phyloP scores from a whole-genome alignment of 2,329 filamentous ascomycete species.

The Penicillium sp. region DNA sequence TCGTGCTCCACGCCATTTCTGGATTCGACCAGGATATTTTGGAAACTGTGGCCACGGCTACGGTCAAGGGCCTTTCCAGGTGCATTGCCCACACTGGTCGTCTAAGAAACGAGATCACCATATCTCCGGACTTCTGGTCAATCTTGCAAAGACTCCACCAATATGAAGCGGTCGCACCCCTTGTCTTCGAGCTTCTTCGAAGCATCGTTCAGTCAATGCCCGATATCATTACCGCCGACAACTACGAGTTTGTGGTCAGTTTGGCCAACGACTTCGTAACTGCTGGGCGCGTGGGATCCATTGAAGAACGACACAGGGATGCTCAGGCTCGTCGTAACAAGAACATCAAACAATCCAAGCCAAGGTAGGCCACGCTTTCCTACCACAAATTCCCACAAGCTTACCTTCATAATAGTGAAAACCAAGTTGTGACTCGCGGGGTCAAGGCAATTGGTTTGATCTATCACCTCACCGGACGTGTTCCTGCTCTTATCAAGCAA shows the following conservation, averaged over 20 bases:
- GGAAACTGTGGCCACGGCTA: constrained; percentile 71
- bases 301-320: constrained; percentile 69
- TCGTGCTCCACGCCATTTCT: constrained; percentile 88
- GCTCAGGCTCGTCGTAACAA: constrained; percentile 54
- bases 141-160: constrained; percentile 75
- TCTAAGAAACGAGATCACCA: constrained; percentile 88
- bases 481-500: constrained; percentile 84
- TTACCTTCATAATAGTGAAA: constrained; percentile 54
- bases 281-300: constrained; percentile 71
- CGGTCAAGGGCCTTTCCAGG: constrained; percentile 74
- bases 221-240: constrained; percentile 87
- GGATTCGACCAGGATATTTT: constrained; percentile 78
- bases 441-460: constrained; percentile 80
- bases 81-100: constrained; percentile 78
- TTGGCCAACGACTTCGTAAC: constrained; percentile 89
- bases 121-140: constrained; percentile 96
- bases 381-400: neutral
- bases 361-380: constrained; percentile 50
- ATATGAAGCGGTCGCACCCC: constrained; percentile 68
- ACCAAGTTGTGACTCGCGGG: constrained; percentile 73
- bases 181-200: constrained; percentile 86
- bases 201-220: constrained; percentile 70
- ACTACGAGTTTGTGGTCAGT: constrained; percentile 84
- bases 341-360: constrained; percentile 53
- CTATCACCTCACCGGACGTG: constrained; percentile 76